These are phyloP conservation scores for Trametes villosa DNA, from an alignment of 768 basidiomycete genomes.

Conservation along the genomic window DNA sequence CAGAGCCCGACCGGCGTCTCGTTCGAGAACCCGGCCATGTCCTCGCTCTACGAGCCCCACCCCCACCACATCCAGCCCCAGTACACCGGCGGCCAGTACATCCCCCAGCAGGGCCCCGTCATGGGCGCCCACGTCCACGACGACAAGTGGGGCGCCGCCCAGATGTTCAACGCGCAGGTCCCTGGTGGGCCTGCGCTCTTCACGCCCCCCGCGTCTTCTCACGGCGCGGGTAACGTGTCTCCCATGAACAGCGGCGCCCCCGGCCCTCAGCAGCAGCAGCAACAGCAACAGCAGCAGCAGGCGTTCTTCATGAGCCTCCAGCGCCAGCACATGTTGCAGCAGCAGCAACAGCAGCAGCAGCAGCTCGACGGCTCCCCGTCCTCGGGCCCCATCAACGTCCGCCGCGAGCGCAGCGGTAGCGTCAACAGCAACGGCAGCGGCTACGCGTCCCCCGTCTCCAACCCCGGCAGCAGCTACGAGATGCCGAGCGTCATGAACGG, in stretches of 20 bases:
- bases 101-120: conserved; percentile 20
- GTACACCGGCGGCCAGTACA: conserved; percentile 30
- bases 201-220: conserved; percentile 48
- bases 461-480: conserved; percentile 41
- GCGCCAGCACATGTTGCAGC: conserved; percentile 34
- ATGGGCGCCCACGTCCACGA: conserved; percentile 28
- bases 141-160: conserved; percentile 39
- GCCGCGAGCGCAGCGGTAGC: conserved; percentile 43
- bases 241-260: no score
- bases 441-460: conserved; percentile 27
- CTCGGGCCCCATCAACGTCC: conserved; percentile 19
- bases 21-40: conserved; percentile 58
- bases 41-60: conserved; percentile 47
- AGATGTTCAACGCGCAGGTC: conserved; percentile 30
- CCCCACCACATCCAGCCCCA: conserved; percentile 34
- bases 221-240: conserved; percentile 36
- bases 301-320: conserved; percentile 26
- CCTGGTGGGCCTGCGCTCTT: conserved; percentile 39
- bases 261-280: conserved; percentile 35
- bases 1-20: conserved; percentile 47
- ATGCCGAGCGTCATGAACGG: conserved; percentile 34
- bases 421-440: conserved; percentile 36
- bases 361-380: conserved; percentile 15
- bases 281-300: conserved; percentile 28
- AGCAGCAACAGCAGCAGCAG: conserved; percentile 36